A percentile compares a stretch with the other conserved stretches of the same genome.
Evolutionary conservation across 2,329 filamentous ascomycete genomes (phyloP).

Genomic region (Pyricularia grisea): DNA sequence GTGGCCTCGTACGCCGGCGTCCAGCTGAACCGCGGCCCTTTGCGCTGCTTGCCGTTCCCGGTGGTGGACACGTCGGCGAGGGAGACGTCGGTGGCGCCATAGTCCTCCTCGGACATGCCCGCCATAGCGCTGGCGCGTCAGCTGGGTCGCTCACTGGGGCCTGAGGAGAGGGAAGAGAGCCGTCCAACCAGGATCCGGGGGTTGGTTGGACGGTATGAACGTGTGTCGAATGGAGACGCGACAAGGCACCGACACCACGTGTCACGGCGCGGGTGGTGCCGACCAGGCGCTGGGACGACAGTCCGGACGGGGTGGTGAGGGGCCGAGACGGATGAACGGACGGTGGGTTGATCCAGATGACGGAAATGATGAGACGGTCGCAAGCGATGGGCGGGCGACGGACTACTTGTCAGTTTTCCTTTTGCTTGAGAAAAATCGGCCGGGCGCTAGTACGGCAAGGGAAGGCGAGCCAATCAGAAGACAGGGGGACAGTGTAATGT

Average conservation of each 20-base stretch:
- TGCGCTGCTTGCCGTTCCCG: constrained; percentile 18
- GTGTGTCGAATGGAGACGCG: background rate
- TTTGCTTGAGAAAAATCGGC: background rate
- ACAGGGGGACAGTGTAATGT: background rate
- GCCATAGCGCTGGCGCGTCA: background rate
- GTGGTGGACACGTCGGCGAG: constrained; percentile 10
- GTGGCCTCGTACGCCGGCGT: constrained; percentile 48
- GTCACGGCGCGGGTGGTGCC: background rate
- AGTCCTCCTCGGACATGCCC: constrained; percentile 24
- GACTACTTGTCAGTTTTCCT: background rate
- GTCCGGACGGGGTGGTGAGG: background rate
- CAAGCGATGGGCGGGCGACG: background rate
- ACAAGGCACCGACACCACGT: background rate
- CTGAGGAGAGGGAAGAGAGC: background rate
- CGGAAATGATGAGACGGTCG: constrained; percentile 1
- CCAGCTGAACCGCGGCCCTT: constrained; percentile 48
- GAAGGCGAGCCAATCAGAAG: background rate
- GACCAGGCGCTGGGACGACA: background rate
- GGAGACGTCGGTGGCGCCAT: constrained; percentile 9
- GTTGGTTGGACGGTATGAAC: background rate
- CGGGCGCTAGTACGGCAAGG: background rate
- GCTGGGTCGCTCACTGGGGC: background rate
- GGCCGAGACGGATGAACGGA: background rate
- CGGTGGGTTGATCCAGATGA: background rate
- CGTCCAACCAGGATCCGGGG: background rate